These are phyloP conservation scores for Talaromyces sp. DNA, from an alignment of 2,329 filamentous ascomycete species.

Conservation along the genomic window DNA sequence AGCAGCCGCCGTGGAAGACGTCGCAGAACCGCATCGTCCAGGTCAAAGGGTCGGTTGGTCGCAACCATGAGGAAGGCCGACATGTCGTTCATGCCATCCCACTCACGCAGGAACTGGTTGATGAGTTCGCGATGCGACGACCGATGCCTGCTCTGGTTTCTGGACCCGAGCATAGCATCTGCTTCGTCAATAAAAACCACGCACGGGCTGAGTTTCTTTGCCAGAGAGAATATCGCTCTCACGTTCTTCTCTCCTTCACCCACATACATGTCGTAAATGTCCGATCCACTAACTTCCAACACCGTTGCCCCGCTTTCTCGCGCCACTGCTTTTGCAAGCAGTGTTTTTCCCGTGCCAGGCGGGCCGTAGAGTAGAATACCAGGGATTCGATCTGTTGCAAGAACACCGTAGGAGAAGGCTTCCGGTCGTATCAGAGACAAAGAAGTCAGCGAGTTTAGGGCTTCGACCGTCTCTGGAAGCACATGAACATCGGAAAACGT, in stretches of 20 bases:
- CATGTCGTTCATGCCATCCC: conserved; percentile 82
- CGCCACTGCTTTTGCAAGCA: conserved; percentile 59
- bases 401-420: conserved; percentile 91
- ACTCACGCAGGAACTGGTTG: conserved; percentile 94
- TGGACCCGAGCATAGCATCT: conserved; percentile 80
- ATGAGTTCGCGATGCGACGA: conserved; percentile 80
- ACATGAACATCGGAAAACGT: conserved; percentile 86
- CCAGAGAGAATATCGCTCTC: conserved; percentile 81
- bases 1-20: conserved; percentile 45
- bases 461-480: conserved; percentile 73
- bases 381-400: conserved; percentile 84
- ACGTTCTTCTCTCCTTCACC: conserved; percentile 97
- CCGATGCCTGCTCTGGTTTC: conserved; percentile 49
- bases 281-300: conserved; percentile 81
- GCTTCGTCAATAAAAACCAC: conserved; percentile 97
- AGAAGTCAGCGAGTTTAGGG: conserved; percentile 81
- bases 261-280: conserved; percentile 94
- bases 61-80: conserved; percentile 97
- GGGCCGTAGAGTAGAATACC: conserved; percentile 85
- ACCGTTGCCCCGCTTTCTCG: conserved; percentile 62
- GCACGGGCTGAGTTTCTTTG: conserved; percentile 84
- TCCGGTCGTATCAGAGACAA: conserved; percentile 82
- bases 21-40: conserved; percentile 59
- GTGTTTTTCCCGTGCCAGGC: conserved; percentile 61
- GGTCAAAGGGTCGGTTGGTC: conserved; percentile 89